Conservation (phyloP, 2,329 filamentous ascomycete species). For the Aspergillus nomiae region DNA sequence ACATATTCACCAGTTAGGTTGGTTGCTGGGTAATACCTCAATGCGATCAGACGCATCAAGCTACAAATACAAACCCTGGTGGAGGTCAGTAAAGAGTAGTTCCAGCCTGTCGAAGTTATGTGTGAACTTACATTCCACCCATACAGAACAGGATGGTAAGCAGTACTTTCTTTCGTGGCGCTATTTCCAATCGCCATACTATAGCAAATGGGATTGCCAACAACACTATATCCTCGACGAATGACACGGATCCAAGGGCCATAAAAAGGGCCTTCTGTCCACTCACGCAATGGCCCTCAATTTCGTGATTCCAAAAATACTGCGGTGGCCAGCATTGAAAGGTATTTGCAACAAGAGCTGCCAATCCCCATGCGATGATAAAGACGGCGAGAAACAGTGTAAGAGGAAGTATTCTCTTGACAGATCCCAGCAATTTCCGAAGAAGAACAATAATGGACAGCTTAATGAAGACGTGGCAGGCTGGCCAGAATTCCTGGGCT, state of each 20-base stretch:
- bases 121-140: neutral
- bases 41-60: constrained; percentile 3
- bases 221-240: neutral
- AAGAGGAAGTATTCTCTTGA: neutral
- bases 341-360: neutral
- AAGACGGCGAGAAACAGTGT: neutral
- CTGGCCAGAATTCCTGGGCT: neutral
- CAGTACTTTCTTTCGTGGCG: neutral
- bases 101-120: neutral
- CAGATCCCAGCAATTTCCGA: neutral
- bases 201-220: neutral
- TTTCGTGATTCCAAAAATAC: neutral
- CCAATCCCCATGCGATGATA: neutral
- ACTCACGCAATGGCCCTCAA: neutral
- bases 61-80: constrained; percentile 1
- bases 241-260: neutral
- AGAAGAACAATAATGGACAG: neutral
- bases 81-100: too few relatives aligned
- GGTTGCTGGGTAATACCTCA: neutral
- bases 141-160: neutral
- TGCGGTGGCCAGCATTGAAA: constrained; percentile 7
- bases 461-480: neutral
- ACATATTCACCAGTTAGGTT: neutral
- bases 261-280: constrained; percentile 1
- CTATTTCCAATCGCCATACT: neutral